Evolutionary conservation across 805 yeast species (phyloP).

Genomic region (Candida cerambycidarum): DNA sequence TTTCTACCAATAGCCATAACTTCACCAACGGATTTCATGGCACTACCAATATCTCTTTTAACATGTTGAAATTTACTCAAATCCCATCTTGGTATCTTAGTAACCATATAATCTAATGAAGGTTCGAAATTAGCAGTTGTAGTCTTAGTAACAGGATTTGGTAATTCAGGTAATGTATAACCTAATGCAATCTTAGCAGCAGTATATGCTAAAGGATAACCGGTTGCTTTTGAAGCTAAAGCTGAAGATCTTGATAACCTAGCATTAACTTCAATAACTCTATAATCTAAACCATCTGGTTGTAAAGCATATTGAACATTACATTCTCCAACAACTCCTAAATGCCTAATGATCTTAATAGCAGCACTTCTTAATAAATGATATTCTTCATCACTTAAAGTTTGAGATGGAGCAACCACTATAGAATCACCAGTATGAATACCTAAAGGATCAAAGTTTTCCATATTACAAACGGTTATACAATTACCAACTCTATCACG

Average conservation of each 20-base stretch:
- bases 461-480: conserved; percentile 99
- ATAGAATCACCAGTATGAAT: conserved; percentile 99
- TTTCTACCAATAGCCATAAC: conserved; percentile 98
- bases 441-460: conserved; percentile 97
- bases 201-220: conserved; percentile 96
- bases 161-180: conserved; percentile 90
- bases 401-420: conserved; percentile 98
- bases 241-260: conserved; percentile 98
- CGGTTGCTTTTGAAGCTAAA: conserved; percentile 97
- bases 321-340: conserved; percentile 99
- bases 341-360: conserved; percentile 92
- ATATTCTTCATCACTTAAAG: conserved; percentile 93
- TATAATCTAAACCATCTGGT: conserved; percentile 93
- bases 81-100: conserved; percentile 99
- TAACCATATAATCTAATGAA: conserved; percentile 93
- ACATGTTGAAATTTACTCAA: conserved; percentile 93
- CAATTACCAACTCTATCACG: conserved; percentile 97
- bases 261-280: conserved; percentile 97
- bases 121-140: conserved; percentile 98
- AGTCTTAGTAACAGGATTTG: conserved; percentile 90
- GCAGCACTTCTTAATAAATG: conserved; percentile 98
- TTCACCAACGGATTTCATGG: conserved; percentile 99
- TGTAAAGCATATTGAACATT: conserved; percentile 96
- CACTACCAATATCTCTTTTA: conserved; percentile 87
- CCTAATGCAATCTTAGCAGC: conserved; percentile 97